These are phyloP conservation scores for Rhododendron simsii DNA, from an alignment of 148 eudicot genomes.

Conservation along the genomic window DNA sequence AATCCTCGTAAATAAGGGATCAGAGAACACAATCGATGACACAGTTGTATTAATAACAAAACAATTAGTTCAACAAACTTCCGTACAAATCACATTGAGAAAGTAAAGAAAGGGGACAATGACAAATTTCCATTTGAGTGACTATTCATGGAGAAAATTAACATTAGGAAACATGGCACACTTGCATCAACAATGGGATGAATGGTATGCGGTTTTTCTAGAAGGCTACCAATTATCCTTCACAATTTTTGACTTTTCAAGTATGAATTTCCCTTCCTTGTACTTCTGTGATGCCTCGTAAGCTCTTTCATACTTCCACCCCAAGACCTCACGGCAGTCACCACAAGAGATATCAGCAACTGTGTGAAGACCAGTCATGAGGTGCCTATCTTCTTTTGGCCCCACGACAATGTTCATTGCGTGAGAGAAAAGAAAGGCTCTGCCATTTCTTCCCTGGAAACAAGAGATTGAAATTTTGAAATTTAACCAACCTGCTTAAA, in stretches of 20 bases:
- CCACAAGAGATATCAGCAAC: slow-evolving; percentile 31
- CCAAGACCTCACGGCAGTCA: slow-evolving; percentile 28
- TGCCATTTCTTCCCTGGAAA: slow-evolving; percentile 24
- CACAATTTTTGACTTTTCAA: slow-evolving; percentile 26
- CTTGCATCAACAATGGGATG: neutral
- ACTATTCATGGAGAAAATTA: neutral
- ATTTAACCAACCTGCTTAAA: neutral
- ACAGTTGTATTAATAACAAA: neutral
- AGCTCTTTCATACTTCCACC: slow-evolving; percentile 33
- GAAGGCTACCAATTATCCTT: slow-evolving; percentile 20
- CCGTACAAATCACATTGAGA: neutral
- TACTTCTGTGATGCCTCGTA: slow-evolving; percentile 28
- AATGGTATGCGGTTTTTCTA: neutral
- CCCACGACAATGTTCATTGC: slow-evolving; percentile 29
- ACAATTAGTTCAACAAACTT: neutral
- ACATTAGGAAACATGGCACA: slow-evolving; percentile 7
- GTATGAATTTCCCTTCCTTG: slow-evolving; percentile 32
- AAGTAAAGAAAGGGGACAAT: neutral
- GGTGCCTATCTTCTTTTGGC: slow-evolving; percentile 25
- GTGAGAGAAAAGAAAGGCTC: slow-evolving; percentile 36
- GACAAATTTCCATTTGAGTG: neutral
- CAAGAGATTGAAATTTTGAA: neutral
- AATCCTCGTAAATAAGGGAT: neutral
- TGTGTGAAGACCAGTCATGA: slow-evolving; percentile 35
- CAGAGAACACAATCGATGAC: neutral